A percentile compares a stretch with the other conserved stretches of the same genome.
Conservation (phyloP, 768 basidiomycete genomes). For the Scleroderma bovista region DNA sequence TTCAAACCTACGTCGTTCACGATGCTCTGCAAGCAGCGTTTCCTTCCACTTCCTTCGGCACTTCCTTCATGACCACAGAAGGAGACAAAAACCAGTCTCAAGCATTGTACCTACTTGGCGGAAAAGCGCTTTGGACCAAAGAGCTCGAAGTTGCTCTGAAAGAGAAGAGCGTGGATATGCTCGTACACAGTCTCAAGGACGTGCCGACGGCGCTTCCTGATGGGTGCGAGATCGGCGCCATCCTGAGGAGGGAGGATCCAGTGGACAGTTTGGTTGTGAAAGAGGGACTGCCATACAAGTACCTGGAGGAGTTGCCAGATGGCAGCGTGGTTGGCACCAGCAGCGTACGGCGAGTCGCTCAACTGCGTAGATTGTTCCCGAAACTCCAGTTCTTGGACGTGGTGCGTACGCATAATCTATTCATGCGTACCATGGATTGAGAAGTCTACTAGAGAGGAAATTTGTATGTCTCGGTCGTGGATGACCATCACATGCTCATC, state of each 20-base stretch:
- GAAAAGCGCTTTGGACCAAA: slow-evolving; percentile 94
- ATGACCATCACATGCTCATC: background rate
- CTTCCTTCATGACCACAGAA: slow-evolving; percentile 63
- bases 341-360: slow-evolving; percentile 88
- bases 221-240: slow-evolving; percentile 80
- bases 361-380: slow-evolving; percentile 75
- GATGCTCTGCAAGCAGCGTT: slow-evolving; percentile 53
- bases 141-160: slow-evolving; percentile 87
- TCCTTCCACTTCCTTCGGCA: slow-evolving; percentile 44
- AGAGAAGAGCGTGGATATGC: slow-evolving; percentile 73
- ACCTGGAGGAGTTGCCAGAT: slow-evolving; percentile 74
- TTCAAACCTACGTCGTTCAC: slow-evolving; percentile 82
- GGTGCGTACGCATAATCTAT: slow-evolving; percentile 45
- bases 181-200: slow-evolving; percentile 92
- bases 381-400: slow-evolving; percentile 79
- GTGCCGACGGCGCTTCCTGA: slow-evolving; percentile 83
- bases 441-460: slow-evolving; percentile 64
- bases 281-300: slow-evolving; percentile 61
- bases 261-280: slow-evolving; percentile 87
- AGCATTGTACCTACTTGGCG: slow-evolving; percentile 83
- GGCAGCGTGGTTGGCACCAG: slow-evolving; percentile 95
- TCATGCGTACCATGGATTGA: background rate
- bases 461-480: slow-evolving; percentile 47
- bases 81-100: slow-evolving; percentile 90
- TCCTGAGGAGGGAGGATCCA: slow-evolving; percentile 83